Base-by-base conservation (phyloP, 192 early-diverging fungal species). In the Entomortierella beljakovae region DNA sequence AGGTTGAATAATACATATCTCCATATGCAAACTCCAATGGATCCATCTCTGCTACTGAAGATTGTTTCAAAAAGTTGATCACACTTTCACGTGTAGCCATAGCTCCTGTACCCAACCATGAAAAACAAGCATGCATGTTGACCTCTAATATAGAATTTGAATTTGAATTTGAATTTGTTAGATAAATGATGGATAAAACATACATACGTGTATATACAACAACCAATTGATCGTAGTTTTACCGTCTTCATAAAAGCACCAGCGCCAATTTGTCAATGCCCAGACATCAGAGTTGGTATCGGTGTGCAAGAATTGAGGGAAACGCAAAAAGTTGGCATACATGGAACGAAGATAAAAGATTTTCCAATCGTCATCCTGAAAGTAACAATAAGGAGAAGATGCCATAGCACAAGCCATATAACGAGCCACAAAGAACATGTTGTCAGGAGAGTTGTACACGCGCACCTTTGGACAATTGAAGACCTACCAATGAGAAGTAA, bases 161-260 rank as follows among this genome's bases (percentile, higher is more conserved):
- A 40, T 33, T 10, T 29, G 6, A 42, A 13, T 59, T 9, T 25
- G n/a, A 25, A 37, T 25, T n/a, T 59, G 11, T 34, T 9, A 46
- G 35, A 25, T 20, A 22, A 25, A n/a, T 9, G 2, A 49, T 59
- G 29, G 18, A 34, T 5, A 28, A 16, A n/a, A n/a, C n/a, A n/a
- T n/a, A n/a, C n/a, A n/a, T n/a, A n/a, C n/a, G n/a, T n/a, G n/a
- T n/a, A n/a, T n/a, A 50, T 50, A 25, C 49, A 50, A 53, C 13
- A 29, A 43, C 9, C 42, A 53, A 53, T 22, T 16, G 16, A 25
- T 28, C 4, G 31, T 28, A 15, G 48, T 6, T 23, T 33, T 84
- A 86, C 87, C 62, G 61, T 87, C 81, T 55, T 89, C 70, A 52
- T 80, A 86, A 73, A 87, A 89, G 52, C 88, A 89, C 70, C 84